phyloP scores from a whole-genome alignment of 2,329 filamentous ascomycete species.

The Malbranchea zuffiana region DNA sequence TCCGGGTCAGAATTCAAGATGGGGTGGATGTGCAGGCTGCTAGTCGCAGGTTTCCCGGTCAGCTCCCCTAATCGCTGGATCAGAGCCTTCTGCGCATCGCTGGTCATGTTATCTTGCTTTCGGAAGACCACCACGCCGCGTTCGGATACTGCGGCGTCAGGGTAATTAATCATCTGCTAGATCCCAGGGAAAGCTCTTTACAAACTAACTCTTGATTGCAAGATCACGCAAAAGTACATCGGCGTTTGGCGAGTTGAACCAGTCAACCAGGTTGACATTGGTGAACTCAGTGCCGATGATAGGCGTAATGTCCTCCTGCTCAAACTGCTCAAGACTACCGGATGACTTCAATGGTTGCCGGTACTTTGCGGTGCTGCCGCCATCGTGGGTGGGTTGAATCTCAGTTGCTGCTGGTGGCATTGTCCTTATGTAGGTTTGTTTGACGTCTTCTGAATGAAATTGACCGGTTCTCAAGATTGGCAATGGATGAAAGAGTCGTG shows the following conservation, averaged over 20 bases:
- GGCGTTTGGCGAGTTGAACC: conserved; percentile 29
- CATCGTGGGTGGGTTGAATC: too few relatives aligned
- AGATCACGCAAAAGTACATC: conserved; percentile 28
- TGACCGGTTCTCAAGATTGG: too few relatives aligned
- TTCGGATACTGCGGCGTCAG: conserved; percentile 37
- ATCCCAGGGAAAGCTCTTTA: not conserved
- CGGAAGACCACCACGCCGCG: conserved; percentile 46
- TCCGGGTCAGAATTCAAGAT: conserved; percentile 40
- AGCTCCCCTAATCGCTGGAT: conserved; percentile 40
- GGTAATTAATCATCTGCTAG: too few relatives aligned
- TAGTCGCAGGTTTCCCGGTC: conserved; percentile 38
- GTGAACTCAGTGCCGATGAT: conserved; percentile 42
- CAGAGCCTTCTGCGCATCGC: conserved; percentile 44
- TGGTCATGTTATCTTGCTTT: conserved; percentile 39
- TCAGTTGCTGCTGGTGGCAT: too few relatives aligned
- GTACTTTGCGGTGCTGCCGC: too few relatives aligned
- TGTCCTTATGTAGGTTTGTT: too few relatives aligned
- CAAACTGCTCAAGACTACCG: conserved; percentile 36
- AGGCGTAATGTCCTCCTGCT: conserved; percentile 41
- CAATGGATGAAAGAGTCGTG: too few relatives aligned
- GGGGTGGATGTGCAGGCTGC: conserved; percentile 39
- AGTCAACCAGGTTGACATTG: conserved; percentile 39
- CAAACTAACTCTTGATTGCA: conserved; percentile 24
- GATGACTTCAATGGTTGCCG: conserved; percentile 31
- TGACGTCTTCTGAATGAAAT: too few relatives aligned